phyloP scores from a whole-genome alignment of 179 eudicot species.

The Beta corolliflora region DNA sequence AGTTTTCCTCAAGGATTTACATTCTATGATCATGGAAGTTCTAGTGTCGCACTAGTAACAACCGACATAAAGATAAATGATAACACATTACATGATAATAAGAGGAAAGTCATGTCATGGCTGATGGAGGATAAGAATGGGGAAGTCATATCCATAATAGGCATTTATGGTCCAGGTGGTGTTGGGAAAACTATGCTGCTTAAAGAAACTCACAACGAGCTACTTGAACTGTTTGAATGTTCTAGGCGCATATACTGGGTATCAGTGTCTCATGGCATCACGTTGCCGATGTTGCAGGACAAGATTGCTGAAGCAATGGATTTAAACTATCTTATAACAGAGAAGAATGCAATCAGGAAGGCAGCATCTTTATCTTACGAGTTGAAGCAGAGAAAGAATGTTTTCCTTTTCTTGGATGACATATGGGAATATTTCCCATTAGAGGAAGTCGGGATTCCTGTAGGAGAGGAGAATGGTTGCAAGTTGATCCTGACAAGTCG shows the following conservation, averaged over 20 bases:
- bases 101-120: constrained; percentile 26
- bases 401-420: constrained; percentile 26
- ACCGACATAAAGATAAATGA: constrained; percentile 18
- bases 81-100: constrained; percentile 14
- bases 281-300: constrained; percentile 22
- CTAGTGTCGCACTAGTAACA: constrained; percentile 27
- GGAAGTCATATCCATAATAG: constrained; percentile 3
- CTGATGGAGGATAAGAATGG: constrained; percentile 10
- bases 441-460: constrained; percentile 36
- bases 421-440: constrained; percentile 27
- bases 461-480: constrained; percentile 17
- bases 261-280: constrained; percentile 29
- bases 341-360: constrained; percentile 24
- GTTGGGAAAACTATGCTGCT: constrained; percentile 32
- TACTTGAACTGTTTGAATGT: constrained; percentile 16
- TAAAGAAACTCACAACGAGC: constrained; percentile 29
- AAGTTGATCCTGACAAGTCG: constrained; percentile 35
- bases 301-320: constrained; percentile 31
- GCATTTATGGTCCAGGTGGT: constrained; percentile 29
- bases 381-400: constrained; percentile 25
- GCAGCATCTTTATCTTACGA: constrained; percentile 21
- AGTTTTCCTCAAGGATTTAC: constrained; percentile 28
- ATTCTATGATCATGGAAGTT: constrained; percentile 22
- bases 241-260: constrained; percentile 25
- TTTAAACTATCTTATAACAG: constrained; percentile 16